Conservation (phyloP, 2,329 filamentous ascomycete genomes). For the Diaporthe helianthi region DNA sequence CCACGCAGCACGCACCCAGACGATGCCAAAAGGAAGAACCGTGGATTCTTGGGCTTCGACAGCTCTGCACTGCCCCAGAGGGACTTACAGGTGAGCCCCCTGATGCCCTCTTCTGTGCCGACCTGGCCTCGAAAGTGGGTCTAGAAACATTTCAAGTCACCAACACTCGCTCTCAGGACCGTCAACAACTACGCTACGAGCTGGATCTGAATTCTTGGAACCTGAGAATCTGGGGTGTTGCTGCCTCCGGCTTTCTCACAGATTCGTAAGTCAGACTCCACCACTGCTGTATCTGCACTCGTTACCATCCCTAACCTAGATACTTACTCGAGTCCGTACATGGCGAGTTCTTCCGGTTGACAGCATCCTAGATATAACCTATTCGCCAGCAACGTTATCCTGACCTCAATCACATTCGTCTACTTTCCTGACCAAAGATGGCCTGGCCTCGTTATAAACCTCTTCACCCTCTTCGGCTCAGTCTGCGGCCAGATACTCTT, state of each 20-base stretch:
- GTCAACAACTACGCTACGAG: conserved; percentile 59
- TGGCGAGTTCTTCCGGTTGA: not conserved
- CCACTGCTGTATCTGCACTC: not conserved
- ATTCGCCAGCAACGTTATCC: conserved; percentile 61
- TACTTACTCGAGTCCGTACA: too few species aligned
- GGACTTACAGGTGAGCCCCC: conserved; percentile 54
- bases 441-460: conserved; percentile 57
- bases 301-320: too few species aligned
- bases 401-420: conserved; percentile 59
- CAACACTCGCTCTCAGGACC: conserved; percentile 48
- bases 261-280: conserved; percentile 52
- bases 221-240: conserved; percentile 60
- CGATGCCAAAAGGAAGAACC: conserved; percentile 50
- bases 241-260: conserved; percentile 61
- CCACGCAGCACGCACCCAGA: conserved; percentile 43
- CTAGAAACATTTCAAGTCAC: conserved; percentile 28
- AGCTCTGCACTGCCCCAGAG: conserved; percentile 58
- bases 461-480: conserved; percentile 60
- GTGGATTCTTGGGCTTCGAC: conserved; percentile 58
- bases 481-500: conserved; percentile 60
- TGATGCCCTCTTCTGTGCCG: not conserved
- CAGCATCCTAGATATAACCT: conserved; percentile 54
- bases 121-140: conserved; percentile 1
- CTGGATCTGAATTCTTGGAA: conserved; percentile 63
- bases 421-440: conserved; percentile 57